phyloP scores from a whole-genome alignment of 805 yeast species.

The Blastobotrys terrestris region DNA sequence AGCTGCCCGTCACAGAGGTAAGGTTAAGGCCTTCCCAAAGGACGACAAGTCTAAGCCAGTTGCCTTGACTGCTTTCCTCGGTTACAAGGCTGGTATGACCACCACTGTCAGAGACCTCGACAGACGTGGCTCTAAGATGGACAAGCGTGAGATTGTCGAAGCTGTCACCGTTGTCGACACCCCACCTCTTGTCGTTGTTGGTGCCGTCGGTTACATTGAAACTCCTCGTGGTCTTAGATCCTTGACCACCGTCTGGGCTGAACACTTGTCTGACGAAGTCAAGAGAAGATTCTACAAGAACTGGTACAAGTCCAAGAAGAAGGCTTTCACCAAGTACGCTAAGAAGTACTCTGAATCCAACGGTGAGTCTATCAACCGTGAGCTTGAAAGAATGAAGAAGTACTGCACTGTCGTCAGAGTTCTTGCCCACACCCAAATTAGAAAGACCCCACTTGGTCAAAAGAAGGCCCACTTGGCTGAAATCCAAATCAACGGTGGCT shows the following conservation, averaged over 20 bases:
- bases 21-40: conserved; percentile 98
- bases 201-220: conserved; percentile 99
- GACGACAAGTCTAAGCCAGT: conserved; percentile 97
- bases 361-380: conserved; percentile 84
- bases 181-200: conserved; percentile 97
- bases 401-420: conserved; percentile 99
- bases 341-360: conserved; percentile 85
- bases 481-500: conserved; percentile 99
- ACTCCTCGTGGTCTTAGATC: conserved; percentile 99
- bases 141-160: conserved; percentile 99
- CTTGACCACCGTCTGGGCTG: conserved; percentile 99
- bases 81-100: conserved; percentile 99
- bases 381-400: conserved; percentile 97
- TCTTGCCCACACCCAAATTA: conserved; percentile 98
- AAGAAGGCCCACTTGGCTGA: conserved; percentile 99
- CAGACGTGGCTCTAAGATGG: conserved; percentile 99
- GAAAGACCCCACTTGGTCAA: conserved; percentile 98
- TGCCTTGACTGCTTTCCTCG: conserved; percentile 98
- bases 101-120: conserved; percentile 99
- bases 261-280: conserved; percentile 98
- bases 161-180: conserved; percentile 99
- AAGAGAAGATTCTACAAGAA: conserved; percentile 99
- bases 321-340: conserved; percentile 99
- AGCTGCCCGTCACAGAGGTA: conserved; percentile 97
- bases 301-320: conserved; percentile 99